Conservation (phyloP, 768 basidiomycete species). For the Tricholoma bakamatsutake region DNA sequence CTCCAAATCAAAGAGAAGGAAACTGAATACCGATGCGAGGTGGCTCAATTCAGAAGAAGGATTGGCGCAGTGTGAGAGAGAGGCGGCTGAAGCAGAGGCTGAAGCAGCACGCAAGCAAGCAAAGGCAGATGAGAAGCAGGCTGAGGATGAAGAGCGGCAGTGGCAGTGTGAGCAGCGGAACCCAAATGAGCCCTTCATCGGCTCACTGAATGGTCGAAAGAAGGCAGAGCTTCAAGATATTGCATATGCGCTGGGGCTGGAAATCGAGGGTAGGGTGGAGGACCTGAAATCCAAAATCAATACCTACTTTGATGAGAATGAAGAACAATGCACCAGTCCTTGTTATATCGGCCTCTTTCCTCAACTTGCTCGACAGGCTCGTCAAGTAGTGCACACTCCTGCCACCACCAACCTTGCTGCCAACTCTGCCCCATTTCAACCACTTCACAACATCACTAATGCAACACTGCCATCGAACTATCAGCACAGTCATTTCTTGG, state of each 20-base stretch:
- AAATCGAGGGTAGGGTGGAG: background rate
- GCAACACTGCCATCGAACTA: too few species aligned
- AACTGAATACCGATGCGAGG: background rate
- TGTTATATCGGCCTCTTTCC: constrained; percentile 3
- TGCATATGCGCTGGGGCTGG: background rate
- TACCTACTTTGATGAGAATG: background rate
- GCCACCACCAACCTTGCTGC: too few species aligned
- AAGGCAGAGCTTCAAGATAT: background rate
- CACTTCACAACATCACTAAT: too few species aligned
- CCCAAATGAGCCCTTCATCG: background rate
- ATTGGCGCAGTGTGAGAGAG: background rate
- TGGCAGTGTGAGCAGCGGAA: background rate
- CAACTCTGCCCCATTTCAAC: too few species aligned
- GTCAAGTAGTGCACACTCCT: background rate
- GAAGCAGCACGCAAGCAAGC: background rate
- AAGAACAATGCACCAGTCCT: constrained; percentile 1
- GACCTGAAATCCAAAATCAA: background rate
- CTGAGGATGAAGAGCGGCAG: background rate
- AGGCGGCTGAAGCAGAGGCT: background rate
- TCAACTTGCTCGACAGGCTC: background rate
- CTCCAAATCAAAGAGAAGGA: background rate
- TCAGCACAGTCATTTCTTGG: too few species aligned
- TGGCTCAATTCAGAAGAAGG: background rate
- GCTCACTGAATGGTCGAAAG: background rate
- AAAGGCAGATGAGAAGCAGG: background rate